Evolutionary conservation across 306 rosid species (phyloP).

Genomic region (Prunus mongolica): DNA sequence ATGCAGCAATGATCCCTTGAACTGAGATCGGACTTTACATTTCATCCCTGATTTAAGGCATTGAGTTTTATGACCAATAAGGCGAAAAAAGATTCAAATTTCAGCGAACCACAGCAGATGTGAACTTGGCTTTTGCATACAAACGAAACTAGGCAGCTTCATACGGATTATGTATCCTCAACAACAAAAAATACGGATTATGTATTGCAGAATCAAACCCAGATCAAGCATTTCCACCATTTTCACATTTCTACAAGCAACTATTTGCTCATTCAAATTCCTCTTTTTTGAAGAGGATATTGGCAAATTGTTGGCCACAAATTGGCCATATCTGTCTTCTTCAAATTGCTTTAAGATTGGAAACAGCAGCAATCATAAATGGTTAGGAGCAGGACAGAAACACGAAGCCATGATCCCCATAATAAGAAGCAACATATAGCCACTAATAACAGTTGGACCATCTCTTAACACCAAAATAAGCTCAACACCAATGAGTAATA

Average conservation of each 20-base stretch:
- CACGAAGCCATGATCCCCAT: neutral
- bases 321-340: neutral
- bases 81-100: too few relatives aligned
- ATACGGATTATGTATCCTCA: too few relatives aligned
- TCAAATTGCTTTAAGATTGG: neutral
- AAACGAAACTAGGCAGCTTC: too few relatives aligned
- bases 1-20: too few relatives aligned
- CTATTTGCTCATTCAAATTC: neutral
- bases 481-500: slow-evolving; percentile 17
- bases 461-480: slow-evolving; percentile 7
- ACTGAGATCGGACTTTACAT: too few relatives aligned
- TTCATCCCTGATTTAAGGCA: too few relatives aligned
- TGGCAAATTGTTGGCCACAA: too few relatives aligned
- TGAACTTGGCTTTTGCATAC: too few relatives aligned
- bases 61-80: too few relatives aligned
- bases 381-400: too few relatives aligned
- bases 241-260: neutral
- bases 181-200: too few relatives aligned
- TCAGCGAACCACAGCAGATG: too few relatives aligned
- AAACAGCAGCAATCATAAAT: neutral
- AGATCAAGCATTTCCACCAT: neutral
- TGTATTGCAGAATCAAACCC: neutral
- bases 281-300: neutral
- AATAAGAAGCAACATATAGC: neutral
- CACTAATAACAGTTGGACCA: neutral